Conservation (phyloP, 768 basidiomycete species). For the Pulveroboletus frians region DNA sequence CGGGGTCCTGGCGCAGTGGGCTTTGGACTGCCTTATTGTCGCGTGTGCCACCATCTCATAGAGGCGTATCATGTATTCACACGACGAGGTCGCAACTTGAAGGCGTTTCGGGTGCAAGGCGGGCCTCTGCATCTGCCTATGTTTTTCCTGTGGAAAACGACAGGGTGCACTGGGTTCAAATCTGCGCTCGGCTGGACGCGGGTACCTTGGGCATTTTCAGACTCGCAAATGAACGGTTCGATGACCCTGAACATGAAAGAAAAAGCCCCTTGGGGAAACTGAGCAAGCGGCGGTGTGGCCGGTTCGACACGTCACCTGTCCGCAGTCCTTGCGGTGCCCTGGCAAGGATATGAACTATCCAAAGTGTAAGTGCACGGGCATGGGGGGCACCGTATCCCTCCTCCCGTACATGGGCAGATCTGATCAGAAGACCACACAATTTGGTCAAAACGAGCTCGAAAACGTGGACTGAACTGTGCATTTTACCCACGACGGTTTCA, state of each 20-base stretch:
- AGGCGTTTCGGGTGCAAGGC: neutral
- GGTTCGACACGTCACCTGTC: neutral
- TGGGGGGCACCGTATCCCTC: neutral
- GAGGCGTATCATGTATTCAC: constrained; percentile 15
- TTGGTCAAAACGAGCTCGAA: constrained; percentile 28
- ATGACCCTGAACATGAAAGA: constrained; percentile 7
- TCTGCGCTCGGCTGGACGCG: neutral
- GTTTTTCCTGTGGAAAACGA: neutral
- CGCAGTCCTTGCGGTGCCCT: constrained; percentile 1
- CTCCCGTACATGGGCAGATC: constrained; percentile 7
- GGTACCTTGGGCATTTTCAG: neutral
- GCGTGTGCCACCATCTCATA: constrained; percentile 13
- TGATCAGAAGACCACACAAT: constrained; percentile 25
- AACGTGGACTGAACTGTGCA: constrained; percentile 1
- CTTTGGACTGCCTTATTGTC: neutral
- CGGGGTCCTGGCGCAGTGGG: neutral
- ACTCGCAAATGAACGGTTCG: constrained; percentile 2
- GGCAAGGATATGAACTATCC: neutral
- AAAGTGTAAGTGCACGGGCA: neutral
- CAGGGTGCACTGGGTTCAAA: neutral
- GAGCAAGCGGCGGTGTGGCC: neutral
- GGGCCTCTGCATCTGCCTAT: too few species aligned
- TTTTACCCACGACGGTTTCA: constrained; percentile 21
- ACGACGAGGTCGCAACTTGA: constrained; percentile 13
- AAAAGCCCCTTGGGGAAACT: neutral